Percentiles rank a stretch among this genome's conserved stretches.
Evolutionary conservation across 495 filamentous ascomycete genomes (phyloP).

Genomic region (Penicillium dipodomyicola): DNA sequence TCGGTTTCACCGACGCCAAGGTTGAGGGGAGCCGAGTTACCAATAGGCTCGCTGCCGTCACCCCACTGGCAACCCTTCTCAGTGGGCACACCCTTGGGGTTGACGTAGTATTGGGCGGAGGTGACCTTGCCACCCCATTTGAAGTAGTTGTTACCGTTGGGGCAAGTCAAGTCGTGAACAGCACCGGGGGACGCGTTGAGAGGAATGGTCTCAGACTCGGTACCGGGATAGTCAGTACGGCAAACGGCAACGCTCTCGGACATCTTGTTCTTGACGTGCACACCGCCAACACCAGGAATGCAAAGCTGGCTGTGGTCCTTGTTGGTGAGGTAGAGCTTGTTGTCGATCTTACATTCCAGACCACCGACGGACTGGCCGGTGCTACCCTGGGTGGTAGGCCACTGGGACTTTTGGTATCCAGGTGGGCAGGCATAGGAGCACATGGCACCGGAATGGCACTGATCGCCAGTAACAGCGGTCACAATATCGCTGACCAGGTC

Average conservation of each 20-base stretch:
- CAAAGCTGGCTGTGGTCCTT: slow-evolving; percentile 66
- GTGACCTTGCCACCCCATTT: slow-evolving; percentile 69
- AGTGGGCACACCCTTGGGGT: slow-evolving; percentile 65
- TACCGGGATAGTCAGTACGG: slow-evolving; percentile 93
- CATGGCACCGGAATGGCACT: slow-evolving; percentile 61
- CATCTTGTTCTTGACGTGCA: slow-evolving; percentile 73
- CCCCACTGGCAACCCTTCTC: slow-evolving; percentile 80
- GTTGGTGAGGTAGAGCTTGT: slow-evolving; percentile 78
- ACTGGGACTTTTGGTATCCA: slow-evolving; percentile 92
- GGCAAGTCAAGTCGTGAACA: slow-evolving; percentile 65
- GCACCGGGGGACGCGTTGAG: slow-evolving; percentile 56
- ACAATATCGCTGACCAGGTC: slow-evolving; percentile 57
- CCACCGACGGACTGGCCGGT: slow-evolving; percentile 89
- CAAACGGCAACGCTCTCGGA: slow-evolving; percentile 67
- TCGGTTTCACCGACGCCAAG: slow-evolving; percentile 72
- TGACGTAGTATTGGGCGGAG: slow-evolving; percentile 96
- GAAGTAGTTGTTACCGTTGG: slow-evolving; percentile 69
- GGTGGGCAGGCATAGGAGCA: slow-evolving; percentile 94
- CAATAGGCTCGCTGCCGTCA: slow-evolving; percentile 55
- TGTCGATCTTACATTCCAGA: slow-evolving; percentile 70
- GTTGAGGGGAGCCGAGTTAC: slow-evolving; percentile 91
- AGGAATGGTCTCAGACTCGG: slow-evolving; percentile 81
- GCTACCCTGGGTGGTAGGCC: slow-evolving; percentile 75
- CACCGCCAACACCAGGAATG: slow-evolving; percentile 64
- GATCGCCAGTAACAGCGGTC: slow-evolving; percentile 54